Conservation (phyloP, 2,329 filamentous ascomycete genomes). For the Pseudogymnoascus sp. region DNA sequence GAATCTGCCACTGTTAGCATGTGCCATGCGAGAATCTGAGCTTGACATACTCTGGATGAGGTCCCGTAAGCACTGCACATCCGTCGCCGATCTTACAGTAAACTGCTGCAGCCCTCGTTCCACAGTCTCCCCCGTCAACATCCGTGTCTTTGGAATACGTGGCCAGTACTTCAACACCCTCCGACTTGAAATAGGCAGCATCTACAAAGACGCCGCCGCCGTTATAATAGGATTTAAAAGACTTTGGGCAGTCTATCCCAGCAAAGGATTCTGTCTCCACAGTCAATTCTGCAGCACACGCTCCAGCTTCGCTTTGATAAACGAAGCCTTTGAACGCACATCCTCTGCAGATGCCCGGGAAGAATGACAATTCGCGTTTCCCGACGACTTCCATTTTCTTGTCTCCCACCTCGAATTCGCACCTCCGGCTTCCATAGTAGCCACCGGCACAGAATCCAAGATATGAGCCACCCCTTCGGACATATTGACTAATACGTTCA, state of each 20-base stretch:
- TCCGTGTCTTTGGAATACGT: conserved; percentile 68
- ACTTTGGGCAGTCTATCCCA: conserved; percentile 45
- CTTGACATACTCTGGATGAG: conserved; percentile 76
- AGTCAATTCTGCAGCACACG: conserved; percentile 62
- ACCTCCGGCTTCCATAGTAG: conserved; percentile 76
- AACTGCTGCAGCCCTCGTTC: conserved; percentile 72
- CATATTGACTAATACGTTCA: conserved; percentile 73
- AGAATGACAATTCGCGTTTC: conserved; percentile 78
- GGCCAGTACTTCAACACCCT: conserved; percentile 74
- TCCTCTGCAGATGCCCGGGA: conserved; percentile 77
- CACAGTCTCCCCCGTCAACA: conserved; percentile 70
- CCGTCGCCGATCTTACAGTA: conserved; percentile 80
- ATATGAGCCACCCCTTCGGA: conserved; percentile 77
- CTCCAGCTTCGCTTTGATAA: conserved; percentile 82
- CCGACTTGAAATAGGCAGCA: conserved; percentile 52
- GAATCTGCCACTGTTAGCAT: conserved; percentile 54
- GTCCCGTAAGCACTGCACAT: conserved; percentile 71
- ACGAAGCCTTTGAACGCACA: conserved; percentile 84
- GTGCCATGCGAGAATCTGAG: neutral
- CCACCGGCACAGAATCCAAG: conserved; percentile 91
- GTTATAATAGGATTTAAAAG: conserved; percentile 81
- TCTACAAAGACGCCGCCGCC: conserved; percentile 91
- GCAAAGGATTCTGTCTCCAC: conserved; percentile 47
- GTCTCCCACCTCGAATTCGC: conserved; percentile 89
- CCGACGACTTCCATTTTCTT: conserved; percentile 78